Evolutionary conservation across 805 yeast genomes (phyloP), one percentile per base, ranked within the genome.

Genomic region (Sungouiella blattae): DNA sequence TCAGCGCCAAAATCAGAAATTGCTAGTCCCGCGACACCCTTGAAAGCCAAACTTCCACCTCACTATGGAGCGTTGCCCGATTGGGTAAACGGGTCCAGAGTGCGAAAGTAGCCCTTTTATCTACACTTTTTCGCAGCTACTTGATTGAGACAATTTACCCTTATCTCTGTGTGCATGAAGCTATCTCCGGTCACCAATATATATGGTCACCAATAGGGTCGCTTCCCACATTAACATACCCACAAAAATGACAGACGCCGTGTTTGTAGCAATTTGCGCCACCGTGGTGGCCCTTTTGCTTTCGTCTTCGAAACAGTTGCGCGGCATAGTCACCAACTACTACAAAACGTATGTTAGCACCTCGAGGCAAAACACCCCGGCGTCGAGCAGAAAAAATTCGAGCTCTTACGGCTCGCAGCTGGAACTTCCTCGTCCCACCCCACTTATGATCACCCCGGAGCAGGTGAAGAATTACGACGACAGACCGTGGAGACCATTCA

Each of bases 401-500:
- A 15, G 27, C 4, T 16, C 23, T 14, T 30, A 30, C n/a, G 18
- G 28, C 12, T 18, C 33, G 1, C 37, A 34, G 16, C 50, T 43
- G 17, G 47, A 49, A 3, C 26, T 57, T 26, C 75, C 77, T 7
- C 53, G 54, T 26, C 81, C 83, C 14, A 70, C 78, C 0, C 84
- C 87, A 0, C 58, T 80, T 18, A 64, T 64, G 60, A 72, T 82
- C 33, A 80, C 84, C 0, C 84, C 85, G 2, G 87, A 82, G 32
- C 77, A 78, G 46, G 83, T 80, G 8, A 62, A 64, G 43, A 71
- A 69, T 16, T 78, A 80, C 50, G 86, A 82, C 47, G 88, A 80
- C 48, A 67, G 88, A 53, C 87, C 88, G 9, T 82, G 88, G 88
- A 67, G 88, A 59, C 87, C 87, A 6, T 82, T 82, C 60, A 65